phyloP scores from a whole-genome alignment of 2,329 filamentous ascomycete species.

The Colletotrichum sp. region DNA sequence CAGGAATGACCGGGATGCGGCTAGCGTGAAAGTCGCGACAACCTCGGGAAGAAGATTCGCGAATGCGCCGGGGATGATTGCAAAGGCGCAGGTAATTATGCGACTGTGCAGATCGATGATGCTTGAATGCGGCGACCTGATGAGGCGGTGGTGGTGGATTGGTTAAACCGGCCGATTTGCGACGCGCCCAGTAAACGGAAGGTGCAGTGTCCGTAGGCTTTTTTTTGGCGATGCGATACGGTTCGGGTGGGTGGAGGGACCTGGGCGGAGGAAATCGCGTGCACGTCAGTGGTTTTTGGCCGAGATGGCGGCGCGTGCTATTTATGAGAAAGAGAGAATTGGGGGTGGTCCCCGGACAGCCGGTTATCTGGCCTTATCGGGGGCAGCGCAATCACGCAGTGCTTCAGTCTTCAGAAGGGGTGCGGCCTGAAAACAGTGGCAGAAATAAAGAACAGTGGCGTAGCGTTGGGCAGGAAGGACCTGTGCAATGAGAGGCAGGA shows the following conservation, averaged over 20 bases:
- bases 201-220: background rate
- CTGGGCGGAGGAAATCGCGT: slow-evolving; percentile 49
- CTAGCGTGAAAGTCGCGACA: background rate
- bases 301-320: slow-evolving; percentile 50
- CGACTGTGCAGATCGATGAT: background rate
- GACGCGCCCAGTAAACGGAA: background rate
- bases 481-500: slow-evolving; percentile 16
- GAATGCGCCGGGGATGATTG: background rate
- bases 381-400: slow-evolving; percentile 18
- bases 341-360: slow-evolving; percentile 34
- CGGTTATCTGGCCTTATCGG: slow-evolving; percentile 43
- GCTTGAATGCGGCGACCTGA: background rate
- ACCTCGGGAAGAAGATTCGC: background rate
- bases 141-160: background rate
- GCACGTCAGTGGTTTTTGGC: slow-evolving; percentile 49
- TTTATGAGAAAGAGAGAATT: slow-evolving; percentile 47
- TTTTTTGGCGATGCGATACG: slow-evolving; percentile 8
- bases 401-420: slow-evolving; percentile 8
- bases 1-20: background rate
- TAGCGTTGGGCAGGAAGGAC: slow-evolving; percentile 28
- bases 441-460: slow-evolving; percentile 39
- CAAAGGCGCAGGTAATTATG: background rate
- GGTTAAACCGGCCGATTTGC: slow-evolving; percentile 14
- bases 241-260: slow-evolving; percentile 29
- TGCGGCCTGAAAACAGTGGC: slow-evolving; percentile 16